Percentiles rank a stretch among this genome's conserved stretches.
Evolutionary conservation across 2,329 filamentous ascomycete genomes (phyloP).

Genomic region (Chrysoporthe puriensis): DNA sequence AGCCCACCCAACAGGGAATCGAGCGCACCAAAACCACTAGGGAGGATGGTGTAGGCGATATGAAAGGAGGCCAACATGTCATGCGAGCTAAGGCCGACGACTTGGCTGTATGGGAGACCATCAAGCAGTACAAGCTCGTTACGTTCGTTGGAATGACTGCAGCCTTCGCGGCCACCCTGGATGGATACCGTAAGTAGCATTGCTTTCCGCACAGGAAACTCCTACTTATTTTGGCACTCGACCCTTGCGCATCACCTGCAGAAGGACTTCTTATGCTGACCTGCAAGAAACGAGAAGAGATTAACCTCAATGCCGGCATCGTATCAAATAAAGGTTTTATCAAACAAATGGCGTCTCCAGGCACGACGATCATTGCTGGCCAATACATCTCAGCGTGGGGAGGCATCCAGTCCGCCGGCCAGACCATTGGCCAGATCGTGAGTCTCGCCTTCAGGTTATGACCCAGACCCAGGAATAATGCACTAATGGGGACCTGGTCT

Average conservation of each 20-base stretch:
- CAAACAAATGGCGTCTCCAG: conserved; percentile 38
- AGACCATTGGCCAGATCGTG: conserved; percentile 40
- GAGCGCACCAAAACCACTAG: neutral
- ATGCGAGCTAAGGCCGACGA: conserved; percentile 45
- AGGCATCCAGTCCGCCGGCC: conserved; percentile 44
- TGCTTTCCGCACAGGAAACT: neutral
- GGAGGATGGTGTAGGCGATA: conserved; percentile 42
- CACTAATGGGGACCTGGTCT: neutral
- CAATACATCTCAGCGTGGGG: conserved; percentile 45
- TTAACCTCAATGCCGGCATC: conserved; percentile 42
- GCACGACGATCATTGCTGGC: conserved; percentile 39
- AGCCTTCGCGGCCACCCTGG: conserved; percentile 46
- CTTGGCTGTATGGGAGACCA: conserved; percentile 43
- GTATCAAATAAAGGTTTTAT: conserved; percentile 48
- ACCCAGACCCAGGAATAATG: neutral
- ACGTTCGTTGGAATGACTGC: conserved; percentile 44
- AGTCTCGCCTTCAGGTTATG: neutral
- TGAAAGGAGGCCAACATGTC: conserved; percentile 17
- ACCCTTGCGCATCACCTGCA: neutral
- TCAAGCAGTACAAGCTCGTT: conserved; percentile 40
- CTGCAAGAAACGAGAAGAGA: neutral
- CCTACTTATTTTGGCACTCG: neutral
- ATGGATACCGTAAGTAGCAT: conserved; percentile 43
- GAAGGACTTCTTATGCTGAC: neutral
- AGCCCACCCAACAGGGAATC: neutral